A percentile compares a stretch with the other conserved stretches of the same genome.
These are phyloP conservation scores for Phallus indusiatus DNA, from an alignment of 768 basidiomycete species.

Conservation along the genomic window DNA sequence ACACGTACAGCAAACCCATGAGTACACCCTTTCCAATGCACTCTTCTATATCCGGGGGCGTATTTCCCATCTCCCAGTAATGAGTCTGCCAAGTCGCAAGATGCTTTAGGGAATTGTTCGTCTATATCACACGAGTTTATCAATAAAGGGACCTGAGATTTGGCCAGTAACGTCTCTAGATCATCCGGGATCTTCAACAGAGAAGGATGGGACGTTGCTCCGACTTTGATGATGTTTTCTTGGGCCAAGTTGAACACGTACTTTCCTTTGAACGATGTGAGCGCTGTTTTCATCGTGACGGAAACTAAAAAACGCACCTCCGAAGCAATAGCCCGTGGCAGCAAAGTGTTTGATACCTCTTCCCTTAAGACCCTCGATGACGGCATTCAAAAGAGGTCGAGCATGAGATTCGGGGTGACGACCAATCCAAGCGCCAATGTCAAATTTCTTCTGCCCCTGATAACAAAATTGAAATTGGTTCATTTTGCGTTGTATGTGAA, in stretches of 20 bases:
- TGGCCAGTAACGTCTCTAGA: conserved; percentile 7
- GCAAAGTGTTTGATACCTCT: conserved; percentile 7
- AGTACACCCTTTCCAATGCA: conserved; percentile 13
- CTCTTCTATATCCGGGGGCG: conserved; percentile 11
- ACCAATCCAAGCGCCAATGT: background rate
- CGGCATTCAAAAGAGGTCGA: conserved; percentile 5
- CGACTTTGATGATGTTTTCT: conserved; percentile 8
- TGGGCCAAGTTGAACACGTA: conserved; percentile 10
- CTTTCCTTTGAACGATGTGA: too few species aligned
- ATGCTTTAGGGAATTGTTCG: conserved; percentile 11
- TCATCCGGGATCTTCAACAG: conserved; percentile 5
- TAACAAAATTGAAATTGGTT: background rate
- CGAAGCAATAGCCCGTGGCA: conserved; percentile 8
- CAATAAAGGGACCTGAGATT: conserved; percentile 46
- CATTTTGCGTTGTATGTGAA: background rate
- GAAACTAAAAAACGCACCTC: too few species aligned
- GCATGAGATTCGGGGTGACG: background rate
- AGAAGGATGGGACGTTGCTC: conserved; percentile 7
- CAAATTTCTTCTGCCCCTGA: background rate
- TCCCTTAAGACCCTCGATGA: conserved; percentile 6
- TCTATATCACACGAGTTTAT: conserved; percentile 47
- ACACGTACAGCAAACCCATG: too few species aligned
- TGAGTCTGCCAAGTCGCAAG: conserved; percentile 11
- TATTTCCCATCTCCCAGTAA: conserved; percentile 17
- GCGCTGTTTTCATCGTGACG: too few species aligned